Percentiles rank a stretch among this genome's conserved stretches.
Conservation (phyloP, 2,329 filamentous ascomycete species). For the Aplosporella prunicola region DNA sequence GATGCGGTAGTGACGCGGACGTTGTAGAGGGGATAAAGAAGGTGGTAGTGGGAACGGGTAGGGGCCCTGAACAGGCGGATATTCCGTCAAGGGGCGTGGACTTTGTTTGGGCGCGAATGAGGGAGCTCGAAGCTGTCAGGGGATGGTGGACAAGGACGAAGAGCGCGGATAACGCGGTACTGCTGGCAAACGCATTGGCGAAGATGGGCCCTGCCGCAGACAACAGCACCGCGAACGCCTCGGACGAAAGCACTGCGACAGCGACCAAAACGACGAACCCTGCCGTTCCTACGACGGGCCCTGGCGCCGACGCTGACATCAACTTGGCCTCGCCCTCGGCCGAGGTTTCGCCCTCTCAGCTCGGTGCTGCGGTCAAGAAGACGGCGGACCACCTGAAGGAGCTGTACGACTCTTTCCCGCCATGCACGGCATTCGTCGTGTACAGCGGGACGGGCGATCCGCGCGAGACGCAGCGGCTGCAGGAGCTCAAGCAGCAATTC, state of each 20-base stretch:
- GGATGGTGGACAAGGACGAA: constrained; percentile 51
- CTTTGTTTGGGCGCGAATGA: constrained; percentile 53
- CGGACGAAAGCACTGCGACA: constrained; percentile 12
- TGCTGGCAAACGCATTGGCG: constrained; percentile 10
- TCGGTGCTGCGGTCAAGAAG: constrained; percentile 38
- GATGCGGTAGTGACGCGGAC: constrained; percentile 47
- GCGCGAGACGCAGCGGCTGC: constrained; percentile 45
- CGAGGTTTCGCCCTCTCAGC: constrained; percentile 15
- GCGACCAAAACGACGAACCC: constrained; percentile 12
- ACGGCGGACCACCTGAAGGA: constrained; percentile 43
- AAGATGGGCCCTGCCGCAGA: neutral
- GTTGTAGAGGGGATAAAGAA: constrained; percentile 48
- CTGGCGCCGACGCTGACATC: too few relatives aligned
- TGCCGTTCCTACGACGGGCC: constrained; percentile 17
- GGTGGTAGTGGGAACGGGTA: constrained; percentile 29
- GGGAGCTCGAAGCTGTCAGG: constrained; percentile 50
- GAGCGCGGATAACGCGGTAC: constrained; percentile 25
- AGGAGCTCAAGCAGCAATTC: constrained; percentile 46
- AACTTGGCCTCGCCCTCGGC: neutral
- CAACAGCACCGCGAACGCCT: neutral
- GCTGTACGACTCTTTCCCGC: constrained; percentile 48
- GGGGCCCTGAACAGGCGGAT: neutral
- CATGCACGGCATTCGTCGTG: constrained; percentile 51
- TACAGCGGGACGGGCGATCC: constrained; percentile 58
- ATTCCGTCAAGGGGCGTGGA: constrained; percentile 46